Evolutionary conservation across 169 alveolate genomes (phyloP).

Genomic region (Condylostoma magnum): DNA sequence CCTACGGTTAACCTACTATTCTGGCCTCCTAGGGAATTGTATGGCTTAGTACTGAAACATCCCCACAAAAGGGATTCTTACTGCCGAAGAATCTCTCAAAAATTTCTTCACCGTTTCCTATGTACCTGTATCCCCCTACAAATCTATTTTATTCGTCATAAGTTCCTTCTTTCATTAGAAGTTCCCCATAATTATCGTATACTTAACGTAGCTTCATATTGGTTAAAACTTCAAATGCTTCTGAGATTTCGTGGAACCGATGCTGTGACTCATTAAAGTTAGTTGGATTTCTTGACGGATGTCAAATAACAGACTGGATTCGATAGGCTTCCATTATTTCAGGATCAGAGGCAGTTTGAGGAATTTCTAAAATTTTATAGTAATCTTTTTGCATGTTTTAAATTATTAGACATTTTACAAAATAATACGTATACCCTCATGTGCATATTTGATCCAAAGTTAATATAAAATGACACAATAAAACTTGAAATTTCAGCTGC

Average conservation of each 20-base stretch:
- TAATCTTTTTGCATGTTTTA: slow-evolving; percentile 52
- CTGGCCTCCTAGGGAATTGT: too few species aligned
- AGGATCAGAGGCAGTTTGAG: slow-evolving; percentile 62
- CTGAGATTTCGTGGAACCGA: slow-evolving; percentile 68
- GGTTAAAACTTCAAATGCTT: slow-evolving; percentile 74
- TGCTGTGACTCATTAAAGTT: slow-evolving; percentile 56
- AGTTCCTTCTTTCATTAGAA: slow-evolving; percentile 35
- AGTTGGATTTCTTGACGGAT: slow-evolving; percentile 62
- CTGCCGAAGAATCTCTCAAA: slow-evolving; percentile 78
- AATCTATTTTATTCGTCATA: background rate
- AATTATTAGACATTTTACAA: background rate
- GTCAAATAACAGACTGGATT: slow-evolving; percentile 71
- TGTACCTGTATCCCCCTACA: slow-evolving; percentile 67
- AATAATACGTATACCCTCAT: too few species aligned
- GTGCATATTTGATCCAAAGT: too few species aligned
- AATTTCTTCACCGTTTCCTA: slow-evolving; percentile 73
- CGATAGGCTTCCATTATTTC: slow-evolving; percentile 78
- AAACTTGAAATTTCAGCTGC: background rate
- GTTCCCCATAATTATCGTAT: slow-evolving; percentile 47
- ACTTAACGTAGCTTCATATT: slow-evolving; percentile 45
- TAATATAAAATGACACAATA: background rate
- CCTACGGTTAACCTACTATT: slow-evolving; percentile 40
- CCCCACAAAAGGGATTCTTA: slow-evolving; percentile 56
- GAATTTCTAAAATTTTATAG: slow-evolving; percentile 72
- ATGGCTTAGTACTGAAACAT: too few species aligned